A percentile compares a stretch with the other conserved stretches of the same genome.
Evolutionary conservation across 306 rosid genomes (phyloP).

Genomic region (Morella rubra): DNA sequence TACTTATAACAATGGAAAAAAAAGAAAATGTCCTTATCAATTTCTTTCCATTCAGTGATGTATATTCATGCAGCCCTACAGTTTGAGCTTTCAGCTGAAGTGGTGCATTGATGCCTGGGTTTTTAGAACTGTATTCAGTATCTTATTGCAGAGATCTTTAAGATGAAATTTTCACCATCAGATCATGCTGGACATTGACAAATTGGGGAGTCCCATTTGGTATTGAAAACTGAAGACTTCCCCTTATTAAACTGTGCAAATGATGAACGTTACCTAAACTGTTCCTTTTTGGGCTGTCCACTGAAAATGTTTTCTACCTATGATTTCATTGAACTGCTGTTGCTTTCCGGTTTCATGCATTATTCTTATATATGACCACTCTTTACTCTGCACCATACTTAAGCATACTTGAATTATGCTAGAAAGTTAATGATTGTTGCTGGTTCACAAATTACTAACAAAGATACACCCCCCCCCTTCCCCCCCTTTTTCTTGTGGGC

Average conservation of each 20-base stretch:
- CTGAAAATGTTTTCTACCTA: neutral
- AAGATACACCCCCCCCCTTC: neutral
- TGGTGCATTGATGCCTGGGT: neutral
- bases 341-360: neutral
- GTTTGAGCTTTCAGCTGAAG: slow-evolving; percentile 1
- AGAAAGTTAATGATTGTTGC: neutral
- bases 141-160: neutral
- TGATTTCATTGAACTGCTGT: neutral
- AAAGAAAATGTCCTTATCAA: neutral
- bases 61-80: neutral
- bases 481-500: too few species aligned
- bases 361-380: neutral
- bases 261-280: neutral
- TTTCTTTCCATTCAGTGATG: neutral
- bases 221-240: neutral
- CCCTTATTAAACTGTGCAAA: neutral
- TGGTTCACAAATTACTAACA: neutral
- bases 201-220: neutral
- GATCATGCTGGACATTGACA: slow-evolving; percentile 1
- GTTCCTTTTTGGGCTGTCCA: neutral
- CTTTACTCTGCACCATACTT: neutral
- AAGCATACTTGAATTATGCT: neutral
- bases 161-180: neutral
- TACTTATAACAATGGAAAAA: neutral
- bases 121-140: neutral